Conservation (phyloP, 164 flowering plant genomes). For the Chimonanthus salicifolius region DNA sequence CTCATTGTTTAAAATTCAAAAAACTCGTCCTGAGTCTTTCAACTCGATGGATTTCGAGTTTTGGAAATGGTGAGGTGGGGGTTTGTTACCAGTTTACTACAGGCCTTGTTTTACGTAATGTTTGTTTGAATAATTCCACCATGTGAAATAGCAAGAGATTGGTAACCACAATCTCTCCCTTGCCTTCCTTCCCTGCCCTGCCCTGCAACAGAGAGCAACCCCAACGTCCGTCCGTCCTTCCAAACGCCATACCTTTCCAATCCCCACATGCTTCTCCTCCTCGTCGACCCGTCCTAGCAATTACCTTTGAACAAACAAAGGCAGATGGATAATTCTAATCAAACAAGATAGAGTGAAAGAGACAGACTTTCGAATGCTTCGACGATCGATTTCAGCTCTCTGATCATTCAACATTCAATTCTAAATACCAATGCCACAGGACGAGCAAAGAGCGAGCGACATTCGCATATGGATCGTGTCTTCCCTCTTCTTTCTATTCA, state of each 20-base stretch:
- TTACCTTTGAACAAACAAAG: background rate
- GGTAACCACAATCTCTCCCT: background rate
- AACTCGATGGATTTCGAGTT: no score
- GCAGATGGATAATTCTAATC: background rate
- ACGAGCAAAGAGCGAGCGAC: background rate
- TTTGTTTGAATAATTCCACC: conserved; percentile 1
- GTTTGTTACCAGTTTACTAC: background rate
- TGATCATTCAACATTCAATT: background rate
- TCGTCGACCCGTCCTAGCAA: background rate
- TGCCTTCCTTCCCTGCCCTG: background rate
- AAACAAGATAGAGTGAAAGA: background rate
- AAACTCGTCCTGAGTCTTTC: no score
- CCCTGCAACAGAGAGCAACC: background rate
- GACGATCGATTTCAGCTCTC: background rate
- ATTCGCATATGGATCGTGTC: conserved; percentile 4
- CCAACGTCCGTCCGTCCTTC: background rate
- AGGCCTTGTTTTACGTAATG: background rate
- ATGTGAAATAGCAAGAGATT: background rate
- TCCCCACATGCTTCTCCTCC: conserved; percentile 3
- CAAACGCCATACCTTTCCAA: background rate
- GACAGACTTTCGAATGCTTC: background rate
- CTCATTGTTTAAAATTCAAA: no score
- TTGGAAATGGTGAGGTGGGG: no score
- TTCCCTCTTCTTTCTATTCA: conserved; percentile 3
- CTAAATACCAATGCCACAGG: background rate